Base-by-base conservation (phyloP, 495 filamentous ascomycete genomes). In the Lepraria neglecta region DNA sequence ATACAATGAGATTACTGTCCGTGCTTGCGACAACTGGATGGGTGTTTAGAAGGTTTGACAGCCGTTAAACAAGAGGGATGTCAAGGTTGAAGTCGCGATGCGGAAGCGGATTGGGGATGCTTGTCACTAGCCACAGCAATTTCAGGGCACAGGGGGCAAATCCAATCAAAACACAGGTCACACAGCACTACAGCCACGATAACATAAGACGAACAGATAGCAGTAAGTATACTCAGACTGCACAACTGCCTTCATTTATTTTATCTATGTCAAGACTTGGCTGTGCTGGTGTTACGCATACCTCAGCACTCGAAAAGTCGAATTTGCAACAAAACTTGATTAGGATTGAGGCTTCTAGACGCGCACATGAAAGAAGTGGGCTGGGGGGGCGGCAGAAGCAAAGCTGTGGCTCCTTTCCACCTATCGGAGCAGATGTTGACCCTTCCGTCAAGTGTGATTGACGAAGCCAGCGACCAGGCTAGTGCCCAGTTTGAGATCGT, bases 71-170 rank as follows among this genome's bases (percentile, higher is more conserved):
- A 50, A 56, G 59, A 61, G 44, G 52, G 51, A 48, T 50, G 51
- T 61, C 59, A 56, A 19, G 51, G 44, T 61, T 30, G 17, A 56
- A 48, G 51, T 55, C 42, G 51, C 51, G 38, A 61, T 61, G 59
- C 48, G 59, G 51, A 31, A 46, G 50, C 35, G 43, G 35, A 38
- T 43, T 31, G 47, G 58, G 27, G 15, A 19, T 3, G 24, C 3
- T 42, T 38, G 58, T 50, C 47, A 60, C 59, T 45, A 61, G 59
- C 59, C 59, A 61, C 59, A 61, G 42, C 30, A 61, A 61, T 55
- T 56, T 61, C 59, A 57, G 35, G 54, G 54, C 35, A 35, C 19
- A 21, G n/a, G 30, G 33, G 53, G 31, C 19, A 56, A 38, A 57
- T 21, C 54, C 35, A 27, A 43, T 45, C 12, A 57, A n/a, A 30